Percentiles rank a stretch among this genome's conserved stretches.
Evolutionary conservation across 495 filamentous ascomycete genomes (phyloP).

Genomic region (Penicillium canescens): DNA sequence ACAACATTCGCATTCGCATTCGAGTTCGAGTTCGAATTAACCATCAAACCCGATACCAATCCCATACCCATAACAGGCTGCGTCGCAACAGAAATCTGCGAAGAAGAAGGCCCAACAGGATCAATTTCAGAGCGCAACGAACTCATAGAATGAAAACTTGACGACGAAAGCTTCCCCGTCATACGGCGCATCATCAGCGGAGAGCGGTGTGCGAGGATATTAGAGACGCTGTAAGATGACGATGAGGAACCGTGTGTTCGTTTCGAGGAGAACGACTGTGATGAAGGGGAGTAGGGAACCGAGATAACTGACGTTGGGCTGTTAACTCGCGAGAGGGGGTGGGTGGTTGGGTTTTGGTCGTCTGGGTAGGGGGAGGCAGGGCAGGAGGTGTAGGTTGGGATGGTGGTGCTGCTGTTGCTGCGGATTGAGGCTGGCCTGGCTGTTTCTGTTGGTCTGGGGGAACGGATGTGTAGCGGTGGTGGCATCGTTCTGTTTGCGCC

Average conservation of each 20-base stretch:
- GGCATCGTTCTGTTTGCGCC: constrained; percentile 23
- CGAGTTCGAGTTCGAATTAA: constrained; percentile 8
- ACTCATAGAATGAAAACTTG: constrained; percentile 73
- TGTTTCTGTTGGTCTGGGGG: constrained; percentile 22
- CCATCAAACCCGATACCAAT: not conserved
- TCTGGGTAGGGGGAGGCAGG: constrained; percentile 15
- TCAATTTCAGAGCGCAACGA: constrained; percentile 60
- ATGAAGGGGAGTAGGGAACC: constrained; percentile 16
- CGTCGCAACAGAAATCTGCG: constrained; percentile 4
- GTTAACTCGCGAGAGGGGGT: constrained; percentile 17
- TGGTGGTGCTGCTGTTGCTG: constrained; percentile 30
- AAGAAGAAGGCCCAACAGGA: constrained; percentile 9
- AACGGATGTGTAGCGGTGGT: constrained; percentile 1
- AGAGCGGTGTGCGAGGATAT: constrained; percentile 21
- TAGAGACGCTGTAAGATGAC: constrained; percentile 30
- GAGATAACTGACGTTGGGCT: constrained; percentile 25
- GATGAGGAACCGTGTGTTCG: constrained; percentile 22
- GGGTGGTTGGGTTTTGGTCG: constrained; percentile 15
- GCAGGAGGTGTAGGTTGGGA: constrained; percentile 22
- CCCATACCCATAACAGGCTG: not conserved
- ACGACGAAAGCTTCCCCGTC: constrained; percentile 48
- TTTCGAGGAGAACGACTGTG: constrained; percentile 11
- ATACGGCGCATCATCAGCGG: constrained; percentile 29
- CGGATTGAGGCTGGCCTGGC: constrained; percentile 26
- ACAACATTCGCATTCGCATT: constrained; percentile 8